Percentiles rank a stretch among this genome's conserved stretches.
phyloP scores from a whole-genome alignment of 495 filamentous ascomycete species.

The Penicillium desertorum region DNA sequence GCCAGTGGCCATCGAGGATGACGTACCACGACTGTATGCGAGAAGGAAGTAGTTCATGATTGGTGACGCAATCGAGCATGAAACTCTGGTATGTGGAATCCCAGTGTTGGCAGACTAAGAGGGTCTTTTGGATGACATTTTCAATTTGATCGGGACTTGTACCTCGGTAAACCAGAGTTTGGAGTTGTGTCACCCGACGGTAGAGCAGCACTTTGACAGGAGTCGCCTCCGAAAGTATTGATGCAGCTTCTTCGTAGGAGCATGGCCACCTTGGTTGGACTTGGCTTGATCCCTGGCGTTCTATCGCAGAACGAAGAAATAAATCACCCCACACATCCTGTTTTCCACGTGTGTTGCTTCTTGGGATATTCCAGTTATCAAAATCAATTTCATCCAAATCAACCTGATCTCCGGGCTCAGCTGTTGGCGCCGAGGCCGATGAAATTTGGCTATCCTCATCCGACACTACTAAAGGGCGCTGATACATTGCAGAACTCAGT shows the following conservation, averaged over 20 bases:
- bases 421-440: neutral
- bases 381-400: slow-evolving; percentile 16
- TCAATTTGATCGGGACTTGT: slow-evolving; percentile 31
- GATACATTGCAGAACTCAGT: slow-evolving; percentile 46
- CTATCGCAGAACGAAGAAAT: slow-evolving; percentile 23
- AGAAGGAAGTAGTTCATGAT: slow-evolving; percentile 41
- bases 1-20: slow-evolving; percentile 48
- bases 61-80: slow-evolving; percentile 41
- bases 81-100: slow-evolving; percentile 41
- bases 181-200: slow-evolving; percentile 45
- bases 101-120: slow-evolving; percentile 47
- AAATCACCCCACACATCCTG: slow-evolving; percentile 36
- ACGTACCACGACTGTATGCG: slow-evolving; percentile 52
- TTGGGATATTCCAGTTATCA: slow-evolving; percentile 18
- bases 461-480: slow-evolving; percentile 44
- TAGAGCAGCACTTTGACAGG: slow-evolving; percentile 52
- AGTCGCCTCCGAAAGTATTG: slow-evolving; percentile 41
- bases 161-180: slow-evolving; percentile 37
- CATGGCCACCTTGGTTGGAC: slow-evolving; percentile 42
- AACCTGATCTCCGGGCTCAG: neutral
- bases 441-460: slow-evolving; percentile 45
- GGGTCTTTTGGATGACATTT: slow-evolving; percentile 34
- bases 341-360: neutral
- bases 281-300: slow-evolving; percentile 14
- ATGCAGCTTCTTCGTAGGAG: slow-evolving; percentile 40